Base-by-base conservation (phyloP, 148 eudicot species). In the Rhododendron vialii region DNA sequence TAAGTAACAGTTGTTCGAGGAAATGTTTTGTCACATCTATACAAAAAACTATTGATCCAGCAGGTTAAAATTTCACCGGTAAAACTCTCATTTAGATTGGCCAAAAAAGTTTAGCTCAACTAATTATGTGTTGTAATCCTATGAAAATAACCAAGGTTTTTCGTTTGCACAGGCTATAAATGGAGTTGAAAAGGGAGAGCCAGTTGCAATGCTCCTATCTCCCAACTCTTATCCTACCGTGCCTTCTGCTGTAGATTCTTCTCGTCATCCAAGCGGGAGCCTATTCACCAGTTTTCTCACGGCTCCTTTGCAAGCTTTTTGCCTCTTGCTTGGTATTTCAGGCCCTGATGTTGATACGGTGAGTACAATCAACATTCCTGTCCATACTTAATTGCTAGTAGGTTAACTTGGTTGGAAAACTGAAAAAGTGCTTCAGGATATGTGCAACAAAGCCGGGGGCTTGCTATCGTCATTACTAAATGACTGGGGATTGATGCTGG, bases 101-200 rank as follows among this genome's bases (percentile, higher is more conserved):
- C n/a, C 71, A 24, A 11, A n/a, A 74, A 63, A 65, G 15, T 67
- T 35, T 80, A 35, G 81, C 55, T 8, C 22, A 9, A 12, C 18
- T 53, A 35, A 5, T 75, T 30, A 47, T 50, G 43, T 82, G n/a
- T 69, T 53, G 55, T 41, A 41, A 41, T 41, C 26, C 17, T 73
- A 35, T 55, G 77, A 74, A 55, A 38, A 59, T 78, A 63, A 87
- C 73, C 81, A 82, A 88, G 75, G 77, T 83, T 75, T 57, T 90
- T 84, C n/a, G 24, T 84, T 33, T 87, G 26, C 38, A 67, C 94
- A 95, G 98, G 91, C 87, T 76, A 86, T 96, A 89, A 88, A 88
- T 84, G 98, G 95, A 81, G 83, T 94, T 83, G 99, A 93, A 87
- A 96, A 93, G 89, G 98, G 99, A 86, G 96, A 94, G 82, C 89